Evolutionary conservation across 129 eudicot genomes (phyloP).

Genomic region (Flaveria robusta): DNA sequence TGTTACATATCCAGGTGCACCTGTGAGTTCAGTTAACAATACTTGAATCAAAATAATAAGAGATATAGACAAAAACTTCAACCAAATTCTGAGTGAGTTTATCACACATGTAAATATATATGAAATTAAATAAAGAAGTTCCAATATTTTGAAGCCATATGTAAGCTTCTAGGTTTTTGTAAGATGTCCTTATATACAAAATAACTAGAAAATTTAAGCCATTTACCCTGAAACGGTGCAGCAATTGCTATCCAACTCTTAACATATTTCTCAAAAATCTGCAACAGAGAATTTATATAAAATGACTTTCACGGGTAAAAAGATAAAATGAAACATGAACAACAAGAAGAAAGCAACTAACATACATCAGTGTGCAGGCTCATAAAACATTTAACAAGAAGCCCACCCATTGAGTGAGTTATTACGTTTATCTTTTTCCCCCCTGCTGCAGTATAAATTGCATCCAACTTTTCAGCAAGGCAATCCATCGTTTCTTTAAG

Average conservation of each 20-base stretch:
- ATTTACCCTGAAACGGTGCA: slow-evolving; percentile 90
- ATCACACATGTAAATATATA: neutral
- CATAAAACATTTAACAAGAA: slow-evolving; percentile 94
- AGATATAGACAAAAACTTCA: neutral
- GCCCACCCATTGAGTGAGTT: slow-evolving; percentile 98
- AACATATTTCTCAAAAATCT: slow-evolving; percentile 93
- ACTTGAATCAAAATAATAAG: neutral
- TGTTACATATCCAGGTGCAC: slow-evolving; percentile 98
- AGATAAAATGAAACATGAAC: neutral
- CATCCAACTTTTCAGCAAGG: slow-evolving; percentile 73
- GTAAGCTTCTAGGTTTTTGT: neutral
- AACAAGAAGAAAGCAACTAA: neutral
- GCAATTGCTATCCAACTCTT: slow-evolving; percentile 98
- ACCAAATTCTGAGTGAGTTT: neutral
- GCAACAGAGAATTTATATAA: slow-evolving; percentile 29
- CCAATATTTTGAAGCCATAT: neutral
- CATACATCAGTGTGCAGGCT: slow-evolving; percentile 73
- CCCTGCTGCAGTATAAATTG: slow-evolving; percentile 81
- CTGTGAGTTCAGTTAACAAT: slow-evolving; percentile 38
- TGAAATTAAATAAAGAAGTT: neutral
- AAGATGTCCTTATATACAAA: neutral
- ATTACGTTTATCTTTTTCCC: slow-evolving; percentile 81
- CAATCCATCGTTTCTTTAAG: slow-evolving; percentile 70
- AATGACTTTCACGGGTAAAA: neutral
- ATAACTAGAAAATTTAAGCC: slow-evolving; percentile 3